These are phyloP conservation scores for Auricularia cornea DNA, from an alignment of 768 basidiomycete genomes.

Conservation along the genomic window DNA sequence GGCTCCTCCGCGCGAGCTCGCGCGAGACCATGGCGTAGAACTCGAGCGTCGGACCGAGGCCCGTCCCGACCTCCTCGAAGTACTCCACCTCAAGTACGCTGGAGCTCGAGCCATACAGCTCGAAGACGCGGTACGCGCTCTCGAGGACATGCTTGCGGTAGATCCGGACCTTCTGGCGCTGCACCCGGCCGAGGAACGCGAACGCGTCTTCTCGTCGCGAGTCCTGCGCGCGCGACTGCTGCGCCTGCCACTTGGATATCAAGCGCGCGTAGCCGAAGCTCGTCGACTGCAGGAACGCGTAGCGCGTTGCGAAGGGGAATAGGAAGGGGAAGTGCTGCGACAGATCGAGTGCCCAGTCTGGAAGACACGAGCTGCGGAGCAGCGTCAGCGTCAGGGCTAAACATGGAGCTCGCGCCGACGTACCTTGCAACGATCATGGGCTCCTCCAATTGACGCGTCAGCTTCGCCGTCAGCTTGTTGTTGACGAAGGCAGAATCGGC, in stretches of 20 bases:
- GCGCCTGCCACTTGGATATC: slow-evolving; percentile 90
- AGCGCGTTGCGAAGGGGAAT: slow-evolving; percentile 97
- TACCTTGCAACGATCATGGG: slow-evolving; percentile 90
- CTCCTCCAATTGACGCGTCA: slow-evolving; percentile 95
- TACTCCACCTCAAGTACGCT: slow-evolving; percentile 97
- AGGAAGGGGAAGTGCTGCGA: slow-evolving; percentile 97
- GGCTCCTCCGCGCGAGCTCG: slow-evolving; percentile 82
- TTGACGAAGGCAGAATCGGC: slow-evolving; percentile 87
- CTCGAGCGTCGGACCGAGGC: slow-evolving; percentile 93
- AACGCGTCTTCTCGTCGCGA: slow-evolving; percentile 85
- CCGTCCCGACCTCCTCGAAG: slow-evolving; percentile 97
- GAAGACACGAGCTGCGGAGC: slow-evolving; percentile 70
- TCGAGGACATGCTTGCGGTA: slow-evolving; percentile 91
- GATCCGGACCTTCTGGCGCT: slow-evolving; percentile 94
- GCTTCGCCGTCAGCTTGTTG: slow-evolving; percentile 94
- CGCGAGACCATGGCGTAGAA: slow-evolving; percentile 97
- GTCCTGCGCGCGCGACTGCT: slow-evolving; percentile 57
- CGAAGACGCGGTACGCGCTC: slow-evolving; percentile 93
- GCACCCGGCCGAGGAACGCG: slow-evolving; percentile 84
- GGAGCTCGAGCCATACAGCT: slow-evolving; percentile 89
- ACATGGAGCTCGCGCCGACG: slow-evolving; percentile 38
- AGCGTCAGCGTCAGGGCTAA: too few species aligned
- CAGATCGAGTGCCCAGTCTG: slow-evolving; percentile 94
- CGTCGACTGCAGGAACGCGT: slow-evolving; percentile 93
- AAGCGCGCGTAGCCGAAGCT: slow-evolving; percentile 96